These are phyloP conservation scores for Nothophytophthora sp. DNA, from an alignment of 352 stramenopile species.

Conservation along the genomic window DNA sequence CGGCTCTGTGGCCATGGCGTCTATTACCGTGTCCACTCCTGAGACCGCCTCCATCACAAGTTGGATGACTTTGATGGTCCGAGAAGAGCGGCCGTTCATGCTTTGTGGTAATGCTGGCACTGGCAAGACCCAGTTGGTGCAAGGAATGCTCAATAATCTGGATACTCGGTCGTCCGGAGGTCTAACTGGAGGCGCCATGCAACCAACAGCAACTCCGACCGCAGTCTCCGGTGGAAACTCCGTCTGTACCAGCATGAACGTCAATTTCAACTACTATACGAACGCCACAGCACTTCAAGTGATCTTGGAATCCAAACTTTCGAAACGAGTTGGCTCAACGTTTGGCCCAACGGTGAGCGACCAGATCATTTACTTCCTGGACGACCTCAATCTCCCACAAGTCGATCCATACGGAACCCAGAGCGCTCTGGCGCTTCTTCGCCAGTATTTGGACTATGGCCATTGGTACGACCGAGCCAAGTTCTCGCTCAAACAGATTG, in stretches of 20 bases:
- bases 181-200: slow-evolving; percentile 8
- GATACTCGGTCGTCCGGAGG: slow-evolving; percentile 34
- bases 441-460: slow-evolving; percentile 95
- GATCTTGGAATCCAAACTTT: slow-evolving; percentile 88
- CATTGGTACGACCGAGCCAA: slow-evolving; percentile 95
- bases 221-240: slow-evolving; percentile 27
- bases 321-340: slow-evolving; percentile 87
- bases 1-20: slow-evolving; percentile 71
- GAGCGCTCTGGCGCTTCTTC: slow-evolving; percentile 91
- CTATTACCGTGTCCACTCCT: slow-evolving; percentile 92
- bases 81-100: slow-evolving; percentile 93
- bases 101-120: slow-evolving; percentile 91
- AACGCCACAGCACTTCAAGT: slow-evolving; percentile 66
- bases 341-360: slow-evolving; percentile 80
- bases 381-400: slow-evolving; percentile 96
- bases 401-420: slow-evolving; percentile 96
- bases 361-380: slow-evolving; percentile 95
- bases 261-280: slow-evolving; percentile 90
- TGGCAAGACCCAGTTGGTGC: slow-evolving; percentile 95
- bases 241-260: slow-evolving; percentile 52
- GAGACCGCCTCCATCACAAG: slow-evolving; percentile 93
- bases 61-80: slow-evolving; percentile 95
- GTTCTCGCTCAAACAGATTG: slow-evolving; percentile 92
- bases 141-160: slow-evolving; percentile 70
- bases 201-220: slow-evolving; percentile 7